These are phyloP conservation scores for Monascus ruber DNA, from an alignment of 2,329 filamentous ascomycete species.

Conservation along the genomic window DNA sequence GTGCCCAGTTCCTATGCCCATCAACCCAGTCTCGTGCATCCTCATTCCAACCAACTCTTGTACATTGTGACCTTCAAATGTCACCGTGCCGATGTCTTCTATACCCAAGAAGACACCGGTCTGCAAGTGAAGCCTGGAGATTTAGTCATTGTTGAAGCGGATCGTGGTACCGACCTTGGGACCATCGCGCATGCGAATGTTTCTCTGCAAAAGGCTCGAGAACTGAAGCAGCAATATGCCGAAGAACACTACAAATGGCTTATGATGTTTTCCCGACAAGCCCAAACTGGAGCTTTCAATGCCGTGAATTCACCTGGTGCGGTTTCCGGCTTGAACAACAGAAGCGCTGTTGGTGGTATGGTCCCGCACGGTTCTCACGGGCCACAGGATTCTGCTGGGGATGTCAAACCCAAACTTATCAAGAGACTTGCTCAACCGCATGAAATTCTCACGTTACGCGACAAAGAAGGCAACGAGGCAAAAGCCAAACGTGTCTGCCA, in stretches of 20 bases:
- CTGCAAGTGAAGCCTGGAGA: slow-evolving; percentile 83
- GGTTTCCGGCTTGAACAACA: slow-evolving; percentile 52
- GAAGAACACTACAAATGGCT: slow-evolving; percentile 97
- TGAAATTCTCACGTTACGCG: slow-evolving; percentile 76
- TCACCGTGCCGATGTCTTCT: slow-evolving; percentile 88
- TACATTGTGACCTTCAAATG: slow-evolving; percentile 97
- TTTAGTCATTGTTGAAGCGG: slow-evolving; percentile 92
- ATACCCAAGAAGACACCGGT: slow-evolving; percentile 90
- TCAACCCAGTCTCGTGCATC: slow-evolving; percentile 23
- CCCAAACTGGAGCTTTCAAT: slow-evolving; percentile 33
- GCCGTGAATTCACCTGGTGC: slow-evolving; percentile 40
- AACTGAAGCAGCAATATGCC: slow-evolving; percentile 79
- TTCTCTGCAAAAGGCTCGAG: slow-evolving; percentile 75
- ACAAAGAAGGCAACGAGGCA: slow-evolving; percentile 95
- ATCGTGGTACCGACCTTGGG: slow-evolving; percentile 88
- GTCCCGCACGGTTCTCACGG: slow-evolving; percentile 63
- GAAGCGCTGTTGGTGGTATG: slow-evolving; percentile 66
- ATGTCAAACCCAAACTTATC: slow-evolving; percentile 92
- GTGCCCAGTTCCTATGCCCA: slow-evolving; percentile 28
- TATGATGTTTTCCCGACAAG: slow-evolving; percentile 93
- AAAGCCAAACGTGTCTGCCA: slow-evolving; percentile 96
- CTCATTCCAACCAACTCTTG: slow-evolving; percentile 31
- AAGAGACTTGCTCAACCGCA: slow-evolving; percentile 87
- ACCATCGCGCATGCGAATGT: slow-evolving; percentile 84
- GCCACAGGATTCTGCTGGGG: slow-evolving; percentile 58